These are phyloP conservation scores for Lepidopterella palustris DNA, from an alignment of 495 filamentous ascomycete genomes.

Conservation along the genomic window DNA sequence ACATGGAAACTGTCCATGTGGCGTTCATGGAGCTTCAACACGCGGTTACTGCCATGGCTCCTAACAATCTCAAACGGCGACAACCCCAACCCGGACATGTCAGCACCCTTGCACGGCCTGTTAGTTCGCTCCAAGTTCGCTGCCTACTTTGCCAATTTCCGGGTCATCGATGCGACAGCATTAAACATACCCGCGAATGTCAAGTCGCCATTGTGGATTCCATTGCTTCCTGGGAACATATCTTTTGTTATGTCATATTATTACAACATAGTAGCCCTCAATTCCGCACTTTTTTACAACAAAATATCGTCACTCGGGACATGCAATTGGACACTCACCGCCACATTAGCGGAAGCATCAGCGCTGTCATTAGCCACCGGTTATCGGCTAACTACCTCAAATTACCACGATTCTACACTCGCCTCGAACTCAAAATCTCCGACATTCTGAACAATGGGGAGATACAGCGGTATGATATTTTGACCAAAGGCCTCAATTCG, in stretches of 20 bases:
- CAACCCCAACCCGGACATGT: background rate
- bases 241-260: background rate
- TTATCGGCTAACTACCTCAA: slow-evolving; percentile 16
- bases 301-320: slow-evolving; percentile 3
- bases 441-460: background rate
- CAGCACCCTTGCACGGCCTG: slow-evolving; percentile 12
- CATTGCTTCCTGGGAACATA: slow-evolving; percentile 15
- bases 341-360: background rate
- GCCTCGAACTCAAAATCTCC: slow-evolving; percentile 2
- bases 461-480: background rate
- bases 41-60: slow-evolving; percentile 10
- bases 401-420: slow-evolving; percentile 3
- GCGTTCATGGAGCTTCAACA: slow-evolving; percentile 1
- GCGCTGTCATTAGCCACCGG: slow-evolving; percentile 2
- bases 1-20: background rate
- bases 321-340: slow-evolving; percentile 9
- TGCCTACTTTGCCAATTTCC: slow-evolving; percentile 13
- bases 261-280: background rate
- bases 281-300: slow-evolving; percentile 8
- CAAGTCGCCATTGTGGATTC: slow-evolving; percentile 8
- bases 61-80: background rate
- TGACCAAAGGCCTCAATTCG: background rate
- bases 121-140: background rate
- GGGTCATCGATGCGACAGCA: slow-evolving; percentile 3
- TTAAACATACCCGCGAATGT: slow-evolving; percentile 2